Evolutionary conservation across 805 yeast genomes (phyloP), one percentile per base, ranked within the genome.

Genomic region (Candida boleticola): DNA sequence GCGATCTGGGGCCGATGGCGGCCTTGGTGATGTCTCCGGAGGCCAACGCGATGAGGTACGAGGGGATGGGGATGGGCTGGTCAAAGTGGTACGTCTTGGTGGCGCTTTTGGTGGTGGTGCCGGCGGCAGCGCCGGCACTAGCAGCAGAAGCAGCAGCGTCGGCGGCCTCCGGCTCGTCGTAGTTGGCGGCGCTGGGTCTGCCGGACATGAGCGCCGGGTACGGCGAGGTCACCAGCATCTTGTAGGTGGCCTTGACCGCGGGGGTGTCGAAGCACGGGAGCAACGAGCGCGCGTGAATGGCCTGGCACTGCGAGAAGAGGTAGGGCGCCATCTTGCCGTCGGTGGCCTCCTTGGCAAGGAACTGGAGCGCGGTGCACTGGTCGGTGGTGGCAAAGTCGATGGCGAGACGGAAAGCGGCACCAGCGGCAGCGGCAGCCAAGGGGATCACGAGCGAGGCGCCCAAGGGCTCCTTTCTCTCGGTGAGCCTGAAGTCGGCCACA

Each of bases 241-340:
- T 60, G 54, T 73, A 85, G 0, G 82, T 71, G 1, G 89, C 75
- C 60, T 89, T 89, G 23, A 89, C 74, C 0, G 92, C 75, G 1
- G 97, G 96, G 0, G 97, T 89, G 61, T 89, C 97, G 58, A 89
- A 89, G 54, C 89, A 85, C 6, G 97, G 97, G 66, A 85, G 83
- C 55, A 89, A 72, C 13, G 92, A 78, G 55, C 97, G 76, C 5
- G 96, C 93, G 57, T 89, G 96, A 49, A 86, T 89, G 29, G 96
- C 89, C 66, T 89, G 95, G 58, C 95, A 79, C 64, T 89, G 97
- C 9, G 96, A 87, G 61, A 89, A 89, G 44, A 89, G 71, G 60
- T 79, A 84, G 1, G 88, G 89, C 20, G 72, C 71, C 32, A 74
- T 76, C 46, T 81, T 77, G 14, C 90, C 95, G 37, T 81, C 81